Evolutionary conservation across 2,329 filamentous ascomycete genomes (phyloP), one percentile per base, ranked within the genome.

Genomic region (Fusarium austroafricanum): DNA sequence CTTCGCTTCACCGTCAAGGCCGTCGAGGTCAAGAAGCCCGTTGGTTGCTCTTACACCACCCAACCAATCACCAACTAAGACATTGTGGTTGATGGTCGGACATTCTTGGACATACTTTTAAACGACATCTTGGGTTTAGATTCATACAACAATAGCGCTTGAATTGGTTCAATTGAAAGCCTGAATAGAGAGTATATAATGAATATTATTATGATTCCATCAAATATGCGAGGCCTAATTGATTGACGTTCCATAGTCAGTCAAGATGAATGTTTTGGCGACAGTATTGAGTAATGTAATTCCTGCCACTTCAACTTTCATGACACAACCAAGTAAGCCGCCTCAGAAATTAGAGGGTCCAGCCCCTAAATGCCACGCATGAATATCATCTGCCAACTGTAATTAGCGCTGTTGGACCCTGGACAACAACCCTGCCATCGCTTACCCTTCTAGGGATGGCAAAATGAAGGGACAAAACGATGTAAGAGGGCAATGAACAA

Each of bases 11-110:
- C 58, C 1, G 72, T 75, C 31, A 76, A 77, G 29, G 76, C 77
- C 2, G 52, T 77, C 38, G 65, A 72, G 51, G 50, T 47, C n/a
- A 29, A 51, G 2, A 55, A 76, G 5, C 79, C 82, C 37, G 73
- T 77, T 64, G 74, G 75, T 70, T 83, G 81, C 73, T 9, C 56
- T 15, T 83, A 83, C 74, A 74, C 74, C 31, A n/a, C n/a, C n/a
- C n/a, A n/a, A n/a, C n/a, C n/a, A n/a, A n/a, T n/a, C n/a, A n/a
- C n/a, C n/a, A n/a, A n/a, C n/a, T n/a, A n/a, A n/a, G n/a, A n/a
- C n/a, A n/a, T n/a, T n/a, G n/a, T n/a, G n/a, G n/a, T n/a, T n/a
- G n/a, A n/a, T n/a, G n/a, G n/a, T n/a, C n/a, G n/a, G n/a, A n/a
- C n/a, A n/a, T n/a, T n/a, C n/a, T n/a, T n/a, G n/a, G n/a, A n/a